Conservation (phyloP, 305 asterid genomes). For the Rubia balearica region DNA sequence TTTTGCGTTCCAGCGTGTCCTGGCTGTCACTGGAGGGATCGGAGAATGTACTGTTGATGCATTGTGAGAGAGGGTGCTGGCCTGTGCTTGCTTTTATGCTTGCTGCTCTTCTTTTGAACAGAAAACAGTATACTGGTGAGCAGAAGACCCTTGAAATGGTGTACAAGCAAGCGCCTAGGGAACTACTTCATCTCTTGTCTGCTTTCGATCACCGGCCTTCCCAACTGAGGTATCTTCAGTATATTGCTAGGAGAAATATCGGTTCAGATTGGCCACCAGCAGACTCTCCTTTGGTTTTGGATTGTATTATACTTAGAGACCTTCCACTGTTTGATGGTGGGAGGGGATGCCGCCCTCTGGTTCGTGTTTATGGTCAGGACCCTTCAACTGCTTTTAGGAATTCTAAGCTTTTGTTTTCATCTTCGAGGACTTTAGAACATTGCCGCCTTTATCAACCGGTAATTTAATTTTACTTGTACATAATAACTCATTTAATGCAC, state of each 20-base stretch:
- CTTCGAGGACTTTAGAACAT: conserved; percentile 37
- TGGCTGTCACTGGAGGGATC: conserved; percentile 86
- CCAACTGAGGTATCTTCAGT: conserved; percentile 89
- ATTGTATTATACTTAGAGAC: conserved; percentile 68
- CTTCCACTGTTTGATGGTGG: conserved; percentile 64
- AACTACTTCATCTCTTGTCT: conserved; percentile 87
- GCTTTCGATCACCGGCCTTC: conserved; percentile 93
- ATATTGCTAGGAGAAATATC: conserved; percentile 60
- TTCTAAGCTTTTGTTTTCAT: conserved; percentile 76
- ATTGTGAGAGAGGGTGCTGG: conserved; percentile 97
- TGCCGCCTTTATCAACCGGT: conserved; percentile 63
- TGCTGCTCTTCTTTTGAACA: conserved; percentile 85
- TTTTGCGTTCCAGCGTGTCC: conserved; percentile 85
- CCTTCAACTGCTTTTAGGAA: conserved; percentile 69
- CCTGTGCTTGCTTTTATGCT: conserved; percentile 98
- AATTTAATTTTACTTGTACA: conserved; percentile 19
- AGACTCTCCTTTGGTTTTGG: conserved; percentile 69
- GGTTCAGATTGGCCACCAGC: conserved; percentile 90
- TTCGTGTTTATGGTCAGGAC: conserved; percentile 90
- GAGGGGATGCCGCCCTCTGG: conserved; percentile 71
- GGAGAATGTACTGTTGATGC: conserved; percentile 66
- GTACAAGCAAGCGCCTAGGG: conserved; percentile 91
- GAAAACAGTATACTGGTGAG: conserved; percentile 84
- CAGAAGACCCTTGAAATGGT: conserved; percentile 96
- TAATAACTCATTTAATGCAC: conserved; percentile 15